A percentile compares a stretch with the other conserved stretches of the same genome.
Evolutionary conservation across 176 grass and related monocot genomes (phyloP).

Genomic region (Bromus sterilis): DNA sequence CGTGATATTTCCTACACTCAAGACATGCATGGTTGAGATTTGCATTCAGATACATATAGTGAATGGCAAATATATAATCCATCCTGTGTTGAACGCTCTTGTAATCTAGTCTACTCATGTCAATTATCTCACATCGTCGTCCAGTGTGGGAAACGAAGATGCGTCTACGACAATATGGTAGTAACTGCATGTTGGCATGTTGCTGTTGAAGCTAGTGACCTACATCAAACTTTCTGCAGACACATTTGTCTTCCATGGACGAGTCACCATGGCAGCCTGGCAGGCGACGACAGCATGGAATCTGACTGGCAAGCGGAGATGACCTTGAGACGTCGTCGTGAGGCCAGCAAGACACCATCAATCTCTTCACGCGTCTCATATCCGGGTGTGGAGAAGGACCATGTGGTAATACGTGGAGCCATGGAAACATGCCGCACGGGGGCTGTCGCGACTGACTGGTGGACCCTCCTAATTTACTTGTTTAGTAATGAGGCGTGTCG

Average conservation of each 20-base stretch:
- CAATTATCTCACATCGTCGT: not conserved
- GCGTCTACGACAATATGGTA: not conserved
- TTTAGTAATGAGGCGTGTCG: not conserved
- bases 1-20: too few species aligned
- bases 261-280: not conserved
- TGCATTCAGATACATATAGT: too few species aligned
- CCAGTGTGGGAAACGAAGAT: not conserved
- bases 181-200: not conserved
- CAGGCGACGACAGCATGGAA: not conserved
- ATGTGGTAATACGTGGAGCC: not conserved
- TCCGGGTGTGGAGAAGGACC: not conserved
- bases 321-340: not conserved
- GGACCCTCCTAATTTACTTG: not conserved
- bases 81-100: too few species aligned
- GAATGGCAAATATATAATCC: too few species aligned
- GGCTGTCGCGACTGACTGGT: not conserved
- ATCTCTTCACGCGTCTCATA: not conserved
- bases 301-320: not conserved
- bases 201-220: not conserved
- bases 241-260: not conserved
- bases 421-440: not conserved
- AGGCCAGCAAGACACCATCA: conserved; percentile 11
- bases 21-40: too few species aligned
- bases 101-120: not conserved
- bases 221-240: not conserved